Evolutionary conservation across 352 stramenopile species (phyloP), one percentile per base, ranked within the genome.

Genomic region (Peronosclerospora sorghi): DNA sequence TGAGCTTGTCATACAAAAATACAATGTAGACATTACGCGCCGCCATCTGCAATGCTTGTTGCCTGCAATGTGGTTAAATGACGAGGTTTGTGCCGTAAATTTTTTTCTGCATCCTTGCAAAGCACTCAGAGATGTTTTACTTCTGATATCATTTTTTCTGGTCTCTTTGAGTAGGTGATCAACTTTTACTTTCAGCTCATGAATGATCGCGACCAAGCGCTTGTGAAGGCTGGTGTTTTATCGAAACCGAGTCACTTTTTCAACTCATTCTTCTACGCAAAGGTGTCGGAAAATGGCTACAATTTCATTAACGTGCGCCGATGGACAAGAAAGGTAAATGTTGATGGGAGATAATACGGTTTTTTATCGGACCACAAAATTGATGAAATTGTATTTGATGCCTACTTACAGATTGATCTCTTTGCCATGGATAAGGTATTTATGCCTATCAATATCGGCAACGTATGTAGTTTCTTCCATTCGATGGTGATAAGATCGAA

Each of bases 361-460:
- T 5, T 32, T 14, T 37, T 32, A 10, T 8, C n/a, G n/a, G 45
- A n/a, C 8, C 20, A 34, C 28, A 5, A 23, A 5, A 14, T 18
- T 36, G 23, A 41, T 18, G 24, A 41, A 10, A 34, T 17, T 26
- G 10, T 38, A 21, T 40, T 9, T 23, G n/a, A 45, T 30, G 30
- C 14, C 17, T 48, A 10, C 32, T 32, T 38, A 18, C 42, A 86
- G 79, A 71, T 92, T 40, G 80, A 93, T 51, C 19, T 93, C n/a
- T 93, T 93, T 43, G 55, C 73, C n/a, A 87, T 93, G 77, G 80
- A 93, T 63, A 93, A 93, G 47, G 69, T 93, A 50, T 90, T 90
- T 45, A 66, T 93, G 2, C 80, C 80, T 3, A 69, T 93, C 38
- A 90, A 93, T 41, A 61, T 93, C n/a, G 78, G 68, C 32, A 90